Evolutionary conservation across 2,329 filamentous ascomycete genomes (phyloP), one percentile per base, ranked within the genome.

Genomic region (Trichoderma sp.): DNA sequence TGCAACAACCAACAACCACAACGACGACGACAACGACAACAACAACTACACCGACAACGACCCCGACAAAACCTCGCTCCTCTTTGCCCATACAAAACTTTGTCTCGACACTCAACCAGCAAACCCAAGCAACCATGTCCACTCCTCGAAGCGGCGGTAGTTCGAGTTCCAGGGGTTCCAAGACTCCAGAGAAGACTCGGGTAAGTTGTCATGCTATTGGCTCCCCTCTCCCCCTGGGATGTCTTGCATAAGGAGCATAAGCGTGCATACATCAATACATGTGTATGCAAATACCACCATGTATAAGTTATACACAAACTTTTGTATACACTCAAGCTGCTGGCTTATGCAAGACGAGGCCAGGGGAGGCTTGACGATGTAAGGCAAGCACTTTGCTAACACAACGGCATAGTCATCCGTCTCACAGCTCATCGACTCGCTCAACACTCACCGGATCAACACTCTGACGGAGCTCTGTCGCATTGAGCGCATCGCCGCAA

Each of bases 391-490:
- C 18, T n/a, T 11, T 53, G 41, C 59, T 64, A 64, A 69, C 38
- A 69, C 50, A 9, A 21, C 18, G 8, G 38, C 16, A 27, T 14
- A 75, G 74, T 21, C 64, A 9, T 71, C 78, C 11, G 35, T 76
- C 62, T 83, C 83, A 59, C 88, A 91, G 77, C 87, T 93, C 77
- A 90, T 94, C 77, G 86, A 91, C 29, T 90, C 91, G 0, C 87
- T 95, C 27, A 86, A 86, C 60, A 91, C 89, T 0, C 92, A 93
- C 80, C 89, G 90, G n/a, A 86, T 94, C 81, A 95, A 94, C 81
- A 94, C 93, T 0, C 86, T 95, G 24, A 92, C 91, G 0, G 92
- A 93, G 77, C 89, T 95, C 33, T 91, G 93, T 78, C 91, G 92
- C 18, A 91, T 94, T 78, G 93, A 95, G 82, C 89, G 90, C 74